phyloP scores from a whole-genome alignment of 176 grass and related monocot species.

The Saccharum officinarum region DNA sequence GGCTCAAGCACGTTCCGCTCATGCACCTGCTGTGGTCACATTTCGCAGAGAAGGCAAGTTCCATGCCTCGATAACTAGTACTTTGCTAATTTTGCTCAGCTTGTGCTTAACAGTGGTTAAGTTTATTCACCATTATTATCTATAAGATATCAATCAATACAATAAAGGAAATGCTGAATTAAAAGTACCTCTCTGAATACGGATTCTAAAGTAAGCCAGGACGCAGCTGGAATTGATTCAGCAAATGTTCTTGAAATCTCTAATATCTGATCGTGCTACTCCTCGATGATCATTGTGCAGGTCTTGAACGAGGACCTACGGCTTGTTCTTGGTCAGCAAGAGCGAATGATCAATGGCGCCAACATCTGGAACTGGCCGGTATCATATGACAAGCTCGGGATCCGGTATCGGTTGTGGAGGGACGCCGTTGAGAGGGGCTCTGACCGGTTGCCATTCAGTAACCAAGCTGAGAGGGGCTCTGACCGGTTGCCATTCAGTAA shows the following conservation, averaged over 20 bases:
- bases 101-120: background rate
- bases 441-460: slow-evolving; percentile 62
- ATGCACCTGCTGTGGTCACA: slow-evolving; percentile 79
- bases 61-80: background rate
- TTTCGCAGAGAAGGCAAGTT: slow-evolving; percentile 87
- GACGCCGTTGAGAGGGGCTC: slow-evolving; percentile 65
- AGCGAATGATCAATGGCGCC: slow-evolving; percentile 87
- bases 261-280: slow-evolving; percentile 12
- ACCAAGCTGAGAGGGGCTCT: slow-evolving; percentile 51
- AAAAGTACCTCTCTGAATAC: background rate
- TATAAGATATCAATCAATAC: background rate
- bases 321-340: slow-evolving; percentile 89
- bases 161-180: background rate
- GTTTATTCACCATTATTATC: background rate
- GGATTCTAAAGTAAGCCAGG: background rate
- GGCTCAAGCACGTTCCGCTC: slow-evolving; percentile 80
- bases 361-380: slow-evolving; percentile 92
- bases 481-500: slow-evolving; percentile 67
- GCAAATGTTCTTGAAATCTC: background rate
- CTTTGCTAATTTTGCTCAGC: background rate
- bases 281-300: slow-evolving; percentile 34
- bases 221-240: background rate
- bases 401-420: slow-evolving; percentile 85
- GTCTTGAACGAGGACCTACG: slow-evolving; percentile 96
- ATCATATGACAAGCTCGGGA: slow-evolving; percentile 90